Evolutionary conservation across 2,329 filamentous ascomycete species (phyloP), one percentile per base, ranked within the genome.

Genomic region (Elsinoe australis): DNA sequence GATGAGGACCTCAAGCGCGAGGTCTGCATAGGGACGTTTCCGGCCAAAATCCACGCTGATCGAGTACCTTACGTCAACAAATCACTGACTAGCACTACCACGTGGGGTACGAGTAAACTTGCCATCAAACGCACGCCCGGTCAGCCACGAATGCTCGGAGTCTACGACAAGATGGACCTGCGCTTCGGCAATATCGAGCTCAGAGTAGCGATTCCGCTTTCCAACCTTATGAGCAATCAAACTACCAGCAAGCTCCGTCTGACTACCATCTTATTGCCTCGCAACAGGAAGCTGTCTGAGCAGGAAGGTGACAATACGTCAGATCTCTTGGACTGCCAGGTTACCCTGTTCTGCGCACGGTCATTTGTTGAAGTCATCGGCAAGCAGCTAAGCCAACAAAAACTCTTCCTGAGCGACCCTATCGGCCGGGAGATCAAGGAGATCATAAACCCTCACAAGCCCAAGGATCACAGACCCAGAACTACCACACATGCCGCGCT

Each of bases 281-380:
- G 87, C 34, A 76, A 72, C 33, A 83, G 79, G 58, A 68, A 71
- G 41, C 67, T 73, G n/a, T 9, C 14, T 3, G 86, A 95, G 56
- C 68, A 71, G 28, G 71, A 77, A 12, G 85, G 87, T 28, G 69
- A 76, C 48, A 62, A 71, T 0, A 78, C 76, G 2, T 87, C 85
- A 1, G 69, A 72, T 15, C 65, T 71, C 2, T 80, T 84, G 52
- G 71, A 71, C 9, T 71, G 90, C 19, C 80, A 85, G 17, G 70
- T 95, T 19, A 86, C 87, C 56, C 61, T 96, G 5, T 95, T 92
- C 58, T 87, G 87, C 1, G 82, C 85, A 5, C 73, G 81, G 29
- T 82, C 79, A 50, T 75, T 77, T 52, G 80, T 77, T 2, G 71
- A 71, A 8, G 70, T 73, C 7, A 76, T 95, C 31, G 89, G 87